Base-by-base conservation (phyloP, 257 asterid genomes). In the Prunella vulgaris region DNA sequence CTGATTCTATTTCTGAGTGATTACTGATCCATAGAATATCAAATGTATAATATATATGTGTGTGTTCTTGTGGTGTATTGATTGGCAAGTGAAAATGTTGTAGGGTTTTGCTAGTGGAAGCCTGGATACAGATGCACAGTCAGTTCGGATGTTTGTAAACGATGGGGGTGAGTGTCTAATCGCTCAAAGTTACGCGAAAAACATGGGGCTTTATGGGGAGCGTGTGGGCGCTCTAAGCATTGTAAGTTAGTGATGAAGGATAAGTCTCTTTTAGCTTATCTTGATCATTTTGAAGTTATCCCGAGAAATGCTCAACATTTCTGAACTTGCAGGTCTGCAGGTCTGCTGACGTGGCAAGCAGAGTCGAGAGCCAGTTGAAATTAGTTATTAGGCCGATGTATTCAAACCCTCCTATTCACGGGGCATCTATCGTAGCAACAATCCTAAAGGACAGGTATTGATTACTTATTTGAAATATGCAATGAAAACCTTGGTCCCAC, bases 71-170 rank as follows among this genome's bases (percentile, higher is more conserved):
- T n/a, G n/a, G n/a, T n/a, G n/a, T n/a, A 21, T 27, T 79, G 69
- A 72, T 64, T 76, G 62, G 15, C 5, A 54, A 60, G 21, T 51
- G 56, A n/a, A 17, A 25, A 32, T 56, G 30, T 32, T 77, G 37
- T 58, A 94, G 99, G 99, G 99, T 68, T 94, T 94, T 76, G 99
- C 99, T 27, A 94, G 96, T 69, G 99, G 99, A 76, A 91, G 83
- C 85, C 85, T 94, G 71, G 96, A 91, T 80, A 60, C 87, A 71
- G 97, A 91, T 87, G 99, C 99, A 25, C 87, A 85, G 66, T 73
- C 97, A 22, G 87, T 89, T 64, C 86, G 97, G 74, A 77, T 85
- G 83, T 94, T 94, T 54, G 97, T 84, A 32, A 93, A 83, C 18
- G 97, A 91, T 66, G 99, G 99, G n/a, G 96, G 97, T 49, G 97